Evolutionary conservation across 108 stramenopile genomes (phyloP).

Genomic region (Schizochytrium sp.): DNA sequence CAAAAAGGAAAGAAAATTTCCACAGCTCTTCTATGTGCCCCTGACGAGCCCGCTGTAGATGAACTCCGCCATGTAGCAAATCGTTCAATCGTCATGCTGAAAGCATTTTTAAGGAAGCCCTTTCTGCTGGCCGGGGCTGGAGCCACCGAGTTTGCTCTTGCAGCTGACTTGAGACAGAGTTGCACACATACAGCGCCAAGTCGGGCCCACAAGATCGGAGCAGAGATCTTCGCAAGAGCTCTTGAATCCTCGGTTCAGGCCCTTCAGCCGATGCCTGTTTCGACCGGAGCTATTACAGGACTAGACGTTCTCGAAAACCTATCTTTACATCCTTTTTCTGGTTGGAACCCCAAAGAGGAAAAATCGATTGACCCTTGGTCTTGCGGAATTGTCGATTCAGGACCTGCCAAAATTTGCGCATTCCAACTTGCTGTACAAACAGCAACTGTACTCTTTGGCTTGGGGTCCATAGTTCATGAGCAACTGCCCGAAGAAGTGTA

Average conservation of each 20-base stretch:
- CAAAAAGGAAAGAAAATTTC: not conserved
- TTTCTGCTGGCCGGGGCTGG: not conserved
- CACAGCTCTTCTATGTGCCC: not conserved
- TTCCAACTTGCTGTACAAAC: constrained; percentile 12
- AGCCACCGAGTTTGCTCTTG: not conserved
- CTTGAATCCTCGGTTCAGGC: not conserved
- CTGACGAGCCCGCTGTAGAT: not conserved
- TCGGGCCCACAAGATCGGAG: not conserved
- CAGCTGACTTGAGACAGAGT: not conserved
- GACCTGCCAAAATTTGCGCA: not conserved
- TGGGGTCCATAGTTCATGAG: not conserved
- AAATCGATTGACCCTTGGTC: not conserved
- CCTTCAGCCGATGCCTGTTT: not conserved
- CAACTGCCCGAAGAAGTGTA: not conserved
- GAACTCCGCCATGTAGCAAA: not conserved
- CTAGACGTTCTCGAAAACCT: constrained; percentile 3
- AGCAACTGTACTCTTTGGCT: not conserved
- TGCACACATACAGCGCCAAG: not conserved
- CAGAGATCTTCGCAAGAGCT: not conserved
- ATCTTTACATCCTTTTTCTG: not conserved
- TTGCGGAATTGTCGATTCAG: not conserved
- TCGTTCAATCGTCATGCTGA: constrained; percentile 21
- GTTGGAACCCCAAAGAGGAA: not conserved
- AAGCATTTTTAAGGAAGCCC: not conserved
- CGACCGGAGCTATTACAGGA: not conserved